Evolutionary conservation across 1,139 yeast species (phyloP), one percentile per base, ranked within the genome.

Genomic region (Candida sp.): DNA sequence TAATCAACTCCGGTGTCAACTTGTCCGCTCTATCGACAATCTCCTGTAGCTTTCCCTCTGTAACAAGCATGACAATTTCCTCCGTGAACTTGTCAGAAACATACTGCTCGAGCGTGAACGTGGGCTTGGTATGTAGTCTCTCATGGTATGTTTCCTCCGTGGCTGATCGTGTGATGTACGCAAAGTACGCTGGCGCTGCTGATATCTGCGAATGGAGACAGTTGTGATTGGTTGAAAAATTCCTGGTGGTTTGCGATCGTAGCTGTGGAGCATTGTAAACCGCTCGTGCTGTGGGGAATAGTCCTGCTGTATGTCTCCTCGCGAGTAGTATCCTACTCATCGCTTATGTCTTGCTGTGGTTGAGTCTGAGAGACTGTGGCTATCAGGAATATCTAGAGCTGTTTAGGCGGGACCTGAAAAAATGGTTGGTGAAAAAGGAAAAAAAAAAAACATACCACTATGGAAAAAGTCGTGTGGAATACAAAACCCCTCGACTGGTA

Each of bases 1-100:
- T 22, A 23, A 47, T 27, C 23, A 44, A 22, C 5, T 33, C 33
- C 3, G 48, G 48, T 5, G 48, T 27, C 17, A 45, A 32, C n/a
- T 28, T 40, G 8, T 48, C 39, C 11, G 27, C 27, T 28, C n/a
- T n/a, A 23, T 11, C 30, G 9, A 32, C 25, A 23, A 32, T 33
- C 4, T 32, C 31, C 37, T 23, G 12, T 7, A 33, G n/a, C 25
- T 32, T 32, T 11, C 45, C 45, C 23, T 12, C 23, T 31, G 30
- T 32, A 9, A 25, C 37, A 6, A 42, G 33, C 31, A 7, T 30
- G 22, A 42, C 28, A 5, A 42, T 32, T 42, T 42, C 45, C 22
- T 42, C 31, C 4, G 27, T 42, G 12, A 40, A 40, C 28, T 28
- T 27, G 33, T 27, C 42, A 4, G 32, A 8, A 11, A 12, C 3